A percentile compares a stretch with the other conserved stretches of the same genome.
These are phyloP conservation scores for Centrapalus pauciflorus DNA, from an alignment of 129 eudicot genomes.

Conservation along the genomic window DNA sequence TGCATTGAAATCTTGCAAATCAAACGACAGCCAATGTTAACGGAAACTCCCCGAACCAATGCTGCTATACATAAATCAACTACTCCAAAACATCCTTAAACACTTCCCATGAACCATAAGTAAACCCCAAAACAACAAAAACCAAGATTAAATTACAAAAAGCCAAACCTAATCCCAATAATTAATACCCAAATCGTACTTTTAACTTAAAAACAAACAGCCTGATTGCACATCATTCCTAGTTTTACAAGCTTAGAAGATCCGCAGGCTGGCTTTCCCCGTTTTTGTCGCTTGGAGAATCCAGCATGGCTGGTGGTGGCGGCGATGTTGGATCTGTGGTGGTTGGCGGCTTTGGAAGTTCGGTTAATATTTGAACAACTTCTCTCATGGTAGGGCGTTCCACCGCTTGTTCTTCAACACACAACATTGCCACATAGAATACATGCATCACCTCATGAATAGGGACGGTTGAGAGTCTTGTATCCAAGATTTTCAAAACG, in stretches of 20 bases:
- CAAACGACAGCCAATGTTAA: slow-evolving; percentile 5
- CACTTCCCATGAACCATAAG: slow-evolving; percentile 4
- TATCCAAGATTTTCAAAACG: slow-evolving; percentile 56
- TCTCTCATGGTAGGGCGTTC: slow-evolving; percentile 92
- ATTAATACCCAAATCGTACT: slow-evolving; percentile 8
- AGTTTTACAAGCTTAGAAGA: slow-evolving; percentile 58
- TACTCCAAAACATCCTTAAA: not conserved
- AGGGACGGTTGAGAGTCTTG: slow-evolving; percentile 72
- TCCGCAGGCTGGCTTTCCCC: slow-evolving; percentile 30
- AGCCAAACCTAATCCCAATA: slow-evolving; percentile 12
- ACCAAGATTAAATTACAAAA: not conserved
- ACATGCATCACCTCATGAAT: slow-evolving; percentile 78
- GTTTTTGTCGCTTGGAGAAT: slow-evolving; percentile 29
- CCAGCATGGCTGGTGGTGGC: slow-evolving; percentile 30
- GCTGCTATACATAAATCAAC: slow-evolving; percentile 18
- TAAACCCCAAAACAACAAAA: slow-evolving; percentile 1
- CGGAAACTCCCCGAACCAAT: slow-evolving; percentile 12
- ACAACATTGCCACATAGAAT: slow-evolving; percentile 80
- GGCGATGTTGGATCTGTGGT: slow-evolving; percentile 33
- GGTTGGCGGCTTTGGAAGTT: slow-evolving; percentile 63
- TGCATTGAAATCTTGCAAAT: too few relatives aligned
- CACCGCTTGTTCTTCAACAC: slow-evolving; percentile 88
- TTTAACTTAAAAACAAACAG: slow-evolving; percentile 5
- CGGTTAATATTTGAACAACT: slow-evolving; percentile 79
- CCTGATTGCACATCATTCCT: not conserved